Base-by-base conservation (phyloP, 2,329 filamentous ascomycete species). In the Calonectria naviculata region DNA sequence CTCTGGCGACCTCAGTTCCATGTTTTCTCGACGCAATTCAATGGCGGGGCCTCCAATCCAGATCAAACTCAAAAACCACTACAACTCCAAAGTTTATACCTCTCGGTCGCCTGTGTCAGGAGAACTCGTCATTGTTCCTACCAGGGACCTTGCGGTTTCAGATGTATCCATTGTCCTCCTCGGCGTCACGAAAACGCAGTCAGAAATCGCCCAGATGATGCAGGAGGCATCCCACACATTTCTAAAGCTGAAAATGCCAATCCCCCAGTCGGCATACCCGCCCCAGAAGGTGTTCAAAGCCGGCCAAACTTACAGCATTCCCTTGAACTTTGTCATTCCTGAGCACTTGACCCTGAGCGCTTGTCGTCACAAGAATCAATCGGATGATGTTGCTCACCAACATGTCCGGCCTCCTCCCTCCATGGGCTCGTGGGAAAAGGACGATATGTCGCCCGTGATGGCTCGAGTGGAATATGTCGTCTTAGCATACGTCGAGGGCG, bases 1-100 rank as follows among this genome's bases (percentile, higher is more conserved):
- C 46, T 52, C 46, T 2, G 26, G 24, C 21, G 52, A 47, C 24
- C 29, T 36, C 12, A 19, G 28, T 29, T 67, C 64, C 29, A 49
- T 67, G 36, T 67, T 67, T 21, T 38, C 63, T 24, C 64, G 52
- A 10, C 64, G 52, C 41, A 67, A 26, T 15, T 38, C 52, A 17
- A 28, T 56, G 19, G 38, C 41, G 10, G 41, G 42, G 3, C 36
- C 52, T 2, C 29, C 41, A 34, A 60, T 67, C 52, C 49, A 56
- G 21, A 71, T 77, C 29, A 54, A 65, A 10, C 63, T 78, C 68
- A 70, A 75, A 2, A 62, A 70, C 15, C 74, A 77, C 70, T 77
- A 76, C 28, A 75, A 58, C 63, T 76, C 76, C 12, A 77, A 77
- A 28, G 69, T 78, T 13, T 77, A 78, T 34, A 76, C 75, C 24